These are phyloP conservation scores for Candida freyschussii DNA, from an alignment of 1,139 yeast species.

Conservation along the genomic window DNA sequence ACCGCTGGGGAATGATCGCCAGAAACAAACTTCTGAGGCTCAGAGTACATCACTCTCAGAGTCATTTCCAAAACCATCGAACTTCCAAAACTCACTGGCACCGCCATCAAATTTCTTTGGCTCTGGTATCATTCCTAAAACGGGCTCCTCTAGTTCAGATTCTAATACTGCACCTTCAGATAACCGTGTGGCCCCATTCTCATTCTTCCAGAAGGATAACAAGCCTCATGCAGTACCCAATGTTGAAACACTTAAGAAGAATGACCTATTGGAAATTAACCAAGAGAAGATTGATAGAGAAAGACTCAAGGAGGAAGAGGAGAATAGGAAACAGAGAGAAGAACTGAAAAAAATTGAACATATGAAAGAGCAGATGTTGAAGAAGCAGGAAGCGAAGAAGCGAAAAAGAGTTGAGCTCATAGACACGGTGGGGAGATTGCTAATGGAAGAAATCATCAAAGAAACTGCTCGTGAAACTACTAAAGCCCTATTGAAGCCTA, in stretches of 20 bases:
- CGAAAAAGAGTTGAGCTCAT: slow-evolving; percentile 14
- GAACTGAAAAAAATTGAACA: slow-evolving; percentile 7
- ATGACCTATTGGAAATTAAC: too few relatives aligned
- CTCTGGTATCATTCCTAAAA: too few relatives aligned
- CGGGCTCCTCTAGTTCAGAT: too few relatives aligned
- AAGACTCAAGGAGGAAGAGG: slow-evolving; percentile 4
- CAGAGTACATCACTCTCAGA: too few relatives aligned
- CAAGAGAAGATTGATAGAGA: slow-evolving; percentile 1
- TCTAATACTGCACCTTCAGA: too few relatives aligned
- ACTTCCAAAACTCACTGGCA: too few relatives aligned
- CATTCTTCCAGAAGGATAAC: not conserved
- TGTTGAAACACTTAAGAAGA: too few relatives aligned
- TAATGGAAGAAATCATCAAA: slow-evolving; percentile 22
- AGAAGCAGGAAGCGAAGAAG: slow-evolving; percentile 15
- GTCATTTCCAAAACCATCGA: too few relatives aligned
- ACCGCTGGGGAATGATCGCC: too few relatives aligned
- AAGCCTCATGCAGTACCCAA: not conserved
- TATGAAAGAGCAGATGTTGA: slow-evolving; percentile 10
- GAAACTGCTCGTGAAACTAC: slow-evolving; percentile 19
- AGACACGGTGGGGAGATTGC: slow-evolving; percentile 21
- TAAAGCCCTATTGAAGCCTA: slow-evolving; percentile 1
- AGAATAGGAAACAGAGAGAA: slow-evolving; percentile 3
- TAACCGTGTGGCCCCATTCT: too few relatives aligned
- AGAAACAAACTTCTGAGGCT: too few relatives aligned
- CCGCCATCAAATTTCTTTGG: too few relatives aligned